phyloP scores from a whole-genome alignment of 768 basidiomycete species.

The Panaeolus cyanescens region DNA sequence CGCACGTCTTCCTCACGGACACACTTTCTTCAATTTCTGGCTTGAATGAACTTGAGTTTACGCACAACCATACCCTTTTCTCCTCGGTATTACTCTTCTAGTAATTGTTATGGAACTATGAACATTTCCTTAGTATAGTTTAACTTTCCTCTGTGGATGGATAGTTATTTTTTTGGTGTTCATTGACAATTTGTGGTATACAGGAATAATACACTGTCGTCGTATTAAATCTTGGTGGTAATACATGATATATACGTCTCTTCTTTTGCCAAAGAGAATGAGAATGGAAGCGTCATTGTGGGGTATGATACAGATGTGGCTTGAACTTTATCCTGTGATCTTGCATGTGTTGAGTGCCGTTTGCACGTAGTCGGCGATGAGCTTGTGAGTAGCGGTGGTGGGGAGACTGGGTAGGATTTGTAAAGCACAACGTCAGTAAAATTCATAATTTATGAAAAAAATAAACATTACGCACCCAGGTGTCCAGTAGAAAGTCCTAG shows the following conservation, averaged over 20 bases:
- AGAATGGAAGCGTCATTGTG: neutral
- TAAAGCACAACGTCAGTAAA: neutral
- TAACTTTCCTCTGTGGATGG: neutral
- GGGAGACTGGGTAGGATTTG: neutral
- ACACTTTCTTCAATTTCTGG: neutral
- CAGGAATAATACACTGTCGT: neutral
- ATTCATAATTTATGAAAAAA: neutral
- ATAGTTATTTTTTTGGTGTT: neutral
- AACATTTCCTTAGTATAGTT: neutral
- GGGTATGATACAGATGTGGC: too few relatives aligned
- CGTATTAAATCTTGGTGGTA: neutral
- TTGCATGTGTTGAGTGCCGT: neutral
- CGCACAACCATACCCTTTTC: neutral
- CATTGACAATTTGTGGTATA: neutral
- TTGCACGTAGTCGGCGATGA: neutral
- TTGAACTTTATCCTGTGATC: too few relatives aligned
- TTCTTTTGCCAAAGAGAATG: neutral
- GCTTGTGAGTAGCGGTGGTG: neutral
- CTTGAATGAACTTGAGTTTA: too few relatives aligned
- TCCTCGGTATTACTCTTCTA: neutral
- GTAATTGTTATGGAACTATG: neutral
- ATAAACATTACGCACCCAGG: slow-evolving; percentile 20
- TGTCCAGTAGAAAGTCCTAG: slow-evolving; percentile 57
- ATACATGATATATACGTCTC: neutral
- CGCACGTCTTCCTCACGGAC: neutral